A percentile compares a stretch with the other conserved stretches of the same genome.
Conservation (phyloP, 1,284 basidiomycete species). For the Sporisorium scitamineum region DNA sequence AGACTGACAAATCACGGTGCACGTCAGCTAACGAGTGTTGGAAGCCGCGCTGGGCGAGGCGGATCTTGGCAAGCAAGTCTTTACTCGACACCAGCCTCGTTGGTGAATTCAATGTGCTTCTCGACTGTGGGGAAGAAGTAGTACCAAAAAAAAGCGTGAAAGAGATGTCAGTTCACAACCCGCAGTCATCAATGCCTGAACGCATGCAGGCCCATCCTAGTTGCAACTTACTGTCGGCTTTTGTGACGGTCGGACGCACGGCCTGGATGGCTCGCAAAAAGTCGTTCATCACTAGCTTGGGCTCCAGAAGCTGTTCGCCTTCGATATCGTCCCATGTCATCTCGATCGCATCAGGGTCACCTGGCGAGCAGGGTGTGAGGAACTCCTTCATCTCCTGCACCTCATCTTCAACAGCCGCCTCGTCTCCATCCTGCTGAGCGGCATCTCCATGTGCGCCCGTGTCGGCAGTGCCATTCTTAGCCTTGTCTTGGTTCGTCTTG, state of each 20-base stretch:
- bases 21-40: background rate
- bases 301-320: constrained; percentile 83
- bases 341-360: constrained; percentile 86
- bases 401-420: constrained; percentile 64
- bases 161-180: background rate
- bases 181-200: background rate
- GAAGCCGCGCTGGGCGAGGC: background rate
- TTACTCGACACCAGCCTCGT: constrained; percentile 74
- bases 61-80: background rate
- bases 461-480: constrained; percentile 46
- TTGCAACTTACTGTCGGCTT: constrained; percentile 76
- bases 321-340: constrained; percentile 93
- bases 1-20: background rate
- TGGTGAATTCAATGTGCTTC: constrained; percentile 91
- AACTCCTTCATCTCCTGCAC: constrained; percentile 73
- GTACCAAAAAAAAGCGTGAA: background rate
- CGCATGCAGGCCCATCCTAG: too few species aligned
- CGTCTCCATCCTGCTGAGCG: constrained; percentile 39
- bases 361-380: constrained; percentile 92
- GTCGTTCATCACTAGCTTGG: constrained; percentile 73
- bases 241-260: constrained; percentile 88
- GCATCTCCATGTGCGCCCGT: constrained; percentile 43
- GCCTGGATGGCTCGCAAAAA: constrained; percentile 86
- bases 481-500: constrained; percentile 42
- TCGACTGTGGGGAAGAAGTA: constrained; percentile 66